Conservation (phyloP, 768 basidiomycete genomes). For the Collybia mongolica region DNA sequence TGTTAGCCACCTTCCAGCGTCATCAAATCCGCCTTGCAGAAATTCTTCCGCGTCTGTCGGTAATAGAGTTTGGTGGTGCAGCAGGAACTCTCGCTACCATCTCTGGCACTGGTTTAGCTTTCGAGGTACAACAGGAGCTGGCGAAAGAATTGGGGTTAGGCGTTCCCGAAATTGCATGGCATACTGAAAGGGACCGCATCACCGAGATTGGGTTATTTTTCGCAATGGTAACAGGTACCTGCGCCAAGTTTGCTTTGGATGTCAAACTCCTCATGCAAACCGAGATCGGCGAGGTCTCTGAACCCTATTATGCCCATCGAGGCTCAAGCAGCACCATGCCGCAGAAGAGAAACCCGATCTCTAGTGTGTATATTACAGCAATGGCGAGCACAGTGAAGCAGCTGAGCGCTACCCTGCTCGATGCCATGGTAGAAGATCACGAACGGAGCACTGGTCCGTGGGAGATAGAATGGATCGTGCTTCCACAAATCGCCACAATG, state of each 20-base stretch:
- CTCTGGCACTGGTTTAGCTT: constrained; percentile 33
- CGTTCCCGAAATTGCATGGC: constrained; percentile 33
- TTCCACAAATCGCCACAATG: constrained; percentile 43
- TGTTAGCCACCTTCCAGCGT: constrained; percentile 40
- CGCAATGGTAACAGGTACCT: constrained; percentile 42
- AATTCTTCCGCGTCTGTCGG: constrained; percentile 34
- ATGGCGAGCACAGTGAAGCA: constrained; percentile 41
- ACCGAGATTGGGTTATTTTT: constrained; percentile 43
- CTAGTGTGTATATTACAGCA: constrained; percentile 42
- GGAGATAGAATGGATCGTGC: constrained; percentile 50
- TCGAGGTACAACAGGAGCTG: constrained; percentile 27
- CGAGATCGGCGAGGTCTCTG: constrained; percentile 42
- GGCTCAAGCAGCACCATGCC: constrained; percentile 51
- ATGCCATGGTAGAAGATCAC: constrained; percentile 48
- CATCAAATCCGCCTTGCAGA: constrained; percentile 35
- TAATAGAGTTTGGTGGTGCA: constrained; percentile 44
- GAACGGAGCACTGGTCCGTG: constrained; percentile 48
- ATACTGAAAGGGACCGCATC: constrained; percentile 43
- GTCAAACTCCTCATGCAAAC: constrained; percentile 48
- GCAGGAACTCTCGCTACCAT: constrained; percentile 45
- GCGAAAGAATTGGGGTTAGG: constrained; percentile 25
- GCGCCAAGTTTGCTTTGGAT: constrained; percentile 44
- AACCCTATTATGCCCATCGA: constrained; percentile 40
- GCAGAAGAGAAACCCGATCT: constrained; percentile 48
- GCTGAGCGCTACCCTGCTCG: constrained; percentile 36